Conservation (phyloP, 495 filamentous ascomycete genomes). For the Copromyces sp. region DNA sequence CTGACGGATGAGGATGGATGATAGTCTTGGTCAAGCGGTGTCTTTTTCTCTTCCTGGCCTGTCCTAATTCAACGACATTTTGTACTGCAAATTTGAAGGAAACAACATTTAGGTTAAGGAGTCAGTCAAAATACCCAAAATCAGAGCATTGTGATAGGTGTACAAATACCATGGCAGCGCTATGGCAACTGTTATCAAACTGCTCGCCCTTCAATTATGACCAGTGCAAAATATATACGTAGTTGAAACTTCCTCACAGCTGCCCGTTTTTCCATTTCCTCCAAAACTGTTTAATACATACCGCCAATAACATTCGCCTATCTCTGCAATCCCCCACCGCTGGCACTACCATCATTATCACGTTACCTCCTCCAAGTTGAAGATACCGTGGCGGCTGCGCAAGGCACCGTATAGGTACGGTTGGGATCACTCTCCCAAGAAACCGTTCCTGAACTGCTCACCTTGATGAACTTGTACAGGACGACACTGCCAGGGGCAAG, state of each 20-base stretch:
- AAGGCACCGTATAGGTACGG: constrained; percentile 46
- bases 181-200: neutral
- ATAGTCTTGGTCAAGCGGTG: neutral
- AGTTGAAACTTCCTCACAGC: neutral
- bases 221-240: neutral
- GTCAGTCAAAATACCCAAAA: neutral
- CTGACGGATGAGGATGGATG: neutral
- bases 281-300: neutral
- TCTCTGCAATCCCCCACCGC: neutral
- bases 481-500: constrained; percentile 42
- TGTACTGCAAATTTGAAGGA: neutral
- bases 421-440: constrained; percentile 59
- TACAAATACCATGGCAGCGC: neutral
- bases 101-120: neutral
- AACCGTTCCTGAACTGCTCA: constrained; percentile 43
- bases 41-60: neutral
- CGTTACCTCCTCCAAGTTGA: constrained; percentile 7
- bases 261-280: neutral
- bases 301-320: neutral
- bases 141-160: neutral
- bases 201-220: neutral
- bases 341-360: neutral
- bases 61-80: neutral
- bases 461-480: constrained; percentile 60
- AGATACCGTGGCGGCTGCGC: constrained; percentile 9